These are phyloP conservation scores for Ascochyta fabae DNA, from an alignment of 2,329 filamentous ascomycete species.

Conservation along the genomic window DNA sequence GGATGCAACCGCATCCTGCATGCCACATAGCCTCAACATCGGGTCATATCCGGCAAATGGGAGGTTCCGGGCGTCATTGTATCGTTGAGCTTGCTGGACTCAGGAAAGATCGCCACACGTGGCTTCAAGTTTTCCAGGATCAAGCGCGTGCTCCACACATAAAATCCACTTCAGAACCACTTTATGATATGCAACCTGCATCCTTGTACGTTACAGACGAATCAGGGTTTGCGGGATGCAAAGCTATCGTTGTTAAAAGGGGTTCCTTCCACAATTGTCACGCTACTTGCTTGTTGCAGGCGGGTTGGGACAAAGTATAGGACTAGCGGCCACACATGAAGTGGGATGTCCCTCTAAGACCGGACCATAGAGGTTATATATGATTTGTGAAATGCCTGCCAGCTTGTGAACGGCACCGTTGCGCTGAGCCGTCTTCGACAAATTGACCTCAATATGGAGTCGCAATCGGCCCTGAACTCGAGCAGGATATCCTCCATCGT, in stretches of 20 bases:
- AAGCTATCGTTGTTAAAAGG: constrained; percentile 8
- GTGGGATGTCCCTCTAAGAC: constrained; percentile 9
- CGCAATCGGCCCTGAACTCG: constrained; percentile 19
- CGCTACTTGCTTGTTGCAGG: neutral
- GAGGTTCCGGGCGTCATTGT: neutral
- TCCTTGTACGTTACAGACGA: constrained; percentile 4
- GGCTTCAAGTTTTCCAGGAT: neutral
- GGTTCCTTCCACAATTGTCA: constrained; percentile 3
- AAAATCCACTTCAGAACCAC: constrained; percentile 7
- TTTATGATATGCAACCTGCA: constrained; percentile 4
- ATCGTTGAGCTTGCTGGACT: neutral
- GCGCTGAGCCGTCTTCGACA: neutral
- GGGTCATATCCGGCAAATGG: neutral
- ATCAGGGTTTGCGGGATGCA: constrained; percentile 3
- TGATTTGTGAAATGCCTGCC: constrained; percentile 18
- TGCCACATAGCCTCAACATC: neutral
- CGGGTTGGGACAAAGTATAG: neutral
- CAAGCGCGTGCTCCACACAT: neutral
- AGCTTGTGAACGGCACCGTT: constrained; percentile 12
- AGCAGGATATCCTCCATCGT: constrained; percentile 17
- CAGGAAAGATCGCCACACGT: constrained; percentile 6
- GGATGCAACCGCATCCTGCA: neutral
- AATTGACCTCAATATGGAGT: constrained; percentile 24
- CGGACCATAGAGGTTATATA: constrained; percentile 18
- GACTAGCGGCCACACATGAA: constrained; percentile 8